Percentiles rank a stretch among this genome's conserved stretches.
These are phyloP conservation scores for Podospora pseudopauciseta DNA, from an alignment of 495 filamentous ascomycete genomes.

Conservation along the genomic window DNA sequence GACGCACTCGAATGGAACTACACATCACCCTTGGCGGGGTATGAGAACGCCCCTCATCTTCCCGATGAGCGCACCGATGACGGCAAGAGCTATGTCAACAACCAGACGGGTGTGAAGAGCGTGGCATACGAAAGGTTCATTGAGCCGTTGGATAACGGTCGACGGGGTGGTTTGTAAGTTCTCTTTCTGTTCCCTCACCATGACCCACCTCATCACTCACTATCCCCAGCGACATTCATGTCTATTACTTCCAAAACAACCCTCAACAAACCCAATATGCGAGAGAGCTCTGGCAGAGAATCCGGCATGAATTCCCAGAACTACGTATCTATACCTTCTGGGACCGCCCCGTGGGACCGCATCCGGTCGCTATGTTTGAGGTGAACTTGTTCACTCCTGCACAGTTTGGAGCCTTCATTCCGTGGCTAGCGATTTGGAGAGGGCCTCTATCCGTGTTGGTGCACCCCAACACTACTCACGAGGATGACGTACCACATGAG, in stretches of 20 bases:
- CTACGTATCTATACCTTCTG: constrained; percentile 76
- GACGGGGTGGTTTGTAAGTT: constrained; percentile 56
- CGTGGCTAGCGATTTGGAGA: constrained; percentile 80
- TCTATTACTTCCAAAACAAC: constrained; percentile 72
- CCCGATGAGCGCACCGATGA: constrained; percentile 60
- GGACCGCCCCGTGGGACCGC: constrained; percentile 75
- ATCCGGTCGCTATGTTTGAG: constrained; percentile 86
- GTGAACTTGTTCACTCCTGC: constrained; percentile 82
- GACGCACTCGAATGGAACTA: constrained; percentile 42
- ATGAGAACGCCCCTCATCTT: constrained; percentile 59
- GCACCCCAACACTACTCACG: constrained; percentile 70
- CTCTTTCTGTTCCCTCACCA: not conserved
- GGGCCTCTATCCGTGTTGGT: constrained; percentile 76
- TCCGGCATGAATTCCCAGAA: constrained; percentile 83
- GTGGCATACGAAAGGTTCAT: constrained; percentile 62
- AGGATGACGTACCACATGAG: constrained; percentile 18
- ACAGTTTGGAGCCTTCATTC: constrained; percentile 83
- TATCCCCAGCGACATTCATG: constrained; percentile 62
- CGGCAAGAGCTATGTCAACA: constrained; percentile 64
- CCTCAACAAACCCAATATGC: constrained; percentile 61
- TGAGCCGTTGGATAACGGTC: constrained; percentile 59
- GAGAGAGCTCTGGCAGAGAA: constrained; percentile 68
- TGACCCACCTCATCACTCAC: not conserved
- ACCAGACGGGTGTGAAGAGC: constrained; percentile 53
- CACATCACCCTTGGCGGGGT: constrained; percentile 65